Conservation (phyloP, 2,329 filamentous ascomycete species). For the Verticillium nubilum region DNA sequence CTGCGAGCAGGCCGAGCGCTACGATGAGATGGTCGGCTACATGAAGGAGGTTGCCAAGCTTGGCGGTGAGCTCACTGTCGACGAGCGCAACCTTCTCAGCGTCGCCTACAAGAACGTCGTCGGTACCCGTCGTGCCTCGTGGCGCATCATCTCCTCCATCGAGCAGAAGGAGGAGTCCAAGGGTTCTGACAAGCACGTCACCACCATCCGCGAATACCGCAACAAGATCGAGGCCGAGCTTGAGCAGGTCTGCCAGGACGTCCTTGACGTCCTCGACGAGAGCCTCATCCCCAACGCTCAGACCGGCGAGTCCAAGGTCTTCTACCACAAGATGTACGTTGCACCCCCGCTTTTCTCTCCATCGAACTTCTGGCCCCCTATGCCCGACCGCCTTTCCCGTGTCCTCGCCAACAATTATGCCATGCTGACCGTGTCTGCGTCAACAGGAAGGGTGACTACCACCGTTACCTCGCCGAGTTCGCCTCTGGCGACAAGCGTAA, state of each 20-base stretch:
- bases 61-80: slow-evolving; percentile 76
- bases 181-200: slow-evolving; percentile 91
- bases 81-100: slow-evolving; percentile 97
- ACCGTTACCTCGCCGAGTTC: slow-evolving; percentile 93
- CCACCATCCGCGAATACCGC: slow-evolving; percentile 93
- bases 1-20: slow-evolving; percentile 99
- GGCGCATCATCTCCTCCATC: slow-evolving; percentile 99
- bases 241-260: slow-evolving; percentile 97
- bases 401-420: background rate
- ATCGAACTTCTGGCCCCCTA: background rate
- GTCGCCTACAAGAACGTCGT: slow-evolving; percentile 99
- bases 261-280: slow-evolving; percentile 90
- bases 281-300: slow-evolving; percentile 92
- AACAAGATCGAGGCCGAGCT: slow-evolving; percentile 98
- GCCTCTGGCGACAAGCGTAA: slow-evolving; percentile 90
- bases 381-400: background rate
- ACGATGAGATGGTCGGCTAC: slow-evolving; percentile 99
- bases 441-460: slow-evolving; percentile 90
- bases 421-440: slow-evolving; percentile 4
- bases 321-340: slow-evolving; percentile 99
- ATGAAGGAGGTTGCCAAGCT: slow-evolving; percentile 99
- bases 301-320: slow-evolving; percentile 98
- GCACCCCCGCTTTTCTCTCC: background rate
- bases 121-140: slow-evolving; percentile 94
- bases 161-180: slow-evolving; percentile 99